Conservation (phyloP, 176 grass and related monocot species). For the Bromus sterilis region DNA sequence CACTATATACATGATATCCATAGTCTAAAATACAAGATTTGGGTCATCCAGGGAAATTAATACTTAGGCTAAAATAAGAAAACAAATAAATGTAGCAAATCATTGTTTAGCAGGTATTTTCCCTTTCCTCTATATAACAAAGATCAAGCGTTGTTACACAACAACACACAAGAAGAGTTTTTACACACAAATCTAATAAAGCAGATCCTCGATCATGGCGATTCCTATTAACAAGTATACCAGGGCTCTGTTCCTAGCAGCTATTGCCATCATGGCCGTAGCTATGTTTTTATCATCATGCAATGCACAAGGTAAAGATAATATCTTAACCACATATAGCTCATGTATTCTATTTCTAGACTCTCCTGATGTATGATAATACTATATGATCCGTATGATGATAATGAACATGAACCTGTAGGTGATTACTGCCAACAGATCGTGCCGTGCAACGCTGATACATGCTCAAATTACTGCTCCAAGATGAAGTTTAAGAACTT, state of each 20-base stretch:
- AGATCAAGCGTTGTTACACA: background rate
- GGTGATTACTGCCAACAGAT: background rate
- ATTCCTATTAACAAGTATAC: background rate
- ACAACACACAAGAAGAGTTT: background rate
- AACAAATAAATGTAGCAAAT: background rate
- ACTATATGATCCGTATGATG: no score
- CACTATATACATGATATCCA: background rate
- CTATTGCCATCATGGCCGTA: background rate
- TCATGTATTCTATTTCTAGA: background rate
- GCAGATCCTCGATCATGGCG: background rate
- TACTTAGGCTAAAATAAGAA: background rate
- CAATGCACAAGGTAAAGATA: background rate
- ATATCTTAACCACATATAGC: background rate
- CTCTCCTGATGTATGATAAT: no score
- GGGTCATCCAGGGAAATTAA: background rate
- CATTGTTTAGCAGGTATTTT: background rate
- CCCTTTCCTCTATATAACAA: background rate
- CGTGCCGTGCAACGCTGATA: background rate
- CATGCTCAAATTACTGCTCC: conserved; percentile 10
- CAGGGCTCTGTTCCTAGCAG: background rate
- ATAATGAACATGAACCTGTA: background rate
- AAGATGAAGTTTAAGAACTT: conserved; percentile 30
- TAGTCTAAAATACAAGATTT: background rate
- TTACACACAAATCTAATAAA: background rate
- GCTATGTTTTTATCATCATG: background rate